Percentiles rank a stretch among this genome's conserved stretches.
phyloP scores from a whole-genome alignment of 495 filamentous ascomycete species.

The Lasiosphaeris hirsuta region DNA sequence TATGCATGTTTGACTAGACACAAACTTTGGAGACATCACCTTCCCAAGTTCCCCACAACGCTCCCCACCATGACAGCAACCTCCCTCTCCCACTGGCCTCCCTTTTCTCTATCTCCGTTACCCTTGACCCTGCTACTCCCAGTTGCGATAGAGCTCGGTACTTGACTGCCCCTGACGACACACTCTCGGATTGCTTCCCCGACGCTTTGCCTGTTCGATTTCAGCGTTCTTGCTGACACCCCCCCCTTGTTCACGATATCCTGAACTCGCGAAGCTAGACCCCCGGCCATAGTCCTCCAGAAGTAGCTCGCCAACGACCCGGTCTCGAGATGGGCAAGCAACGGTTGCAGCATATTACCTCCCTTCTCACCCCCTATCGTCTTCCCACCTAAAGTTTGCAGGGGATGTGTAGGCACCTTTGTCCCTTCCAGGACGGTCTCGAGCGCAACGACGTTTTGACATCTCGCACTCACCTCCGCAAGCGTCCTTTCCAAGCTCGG shows the following conservation, averaged over 20 bases:
- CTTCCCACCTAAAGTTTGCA: constrained; percentile 41
- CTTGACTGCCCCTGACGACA: constrained; percentile 69
- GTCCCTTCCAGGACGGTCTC: constrained; percentile 71
- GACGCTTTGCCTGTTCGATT: constrained; percentile 69
- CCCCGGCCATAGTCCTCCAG: constrained; percentile 81
- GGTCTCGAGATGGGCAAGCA: constrained; percentile 80
- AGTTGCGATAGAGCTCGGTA: constrained; percentile 44
- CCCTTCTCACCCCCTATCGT: not conserved
- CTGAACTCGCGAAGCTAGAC: constrained; percentile 70
- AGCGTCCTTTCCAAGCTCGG: constrained; percentile 81
- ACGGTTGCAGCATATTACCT: constrained; percentile 64
- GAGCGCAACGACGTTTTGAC: constrained; percentile 85
- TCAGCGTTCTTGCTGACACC: constrained; percentile 74
- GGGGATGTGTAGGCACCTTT: constrained; percentile 62
- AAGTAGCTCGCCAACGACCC: constrained; percentile 84
- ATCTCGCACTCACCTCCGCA: constrained; percentile 74
- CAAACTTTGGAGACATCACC: constrained; percentile 22
- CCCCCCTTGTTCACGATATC: constrained; percentile 81
- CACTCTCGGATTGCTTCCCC: constrained; percentile 76
- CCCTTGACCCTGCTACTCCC: constrained; percentile 37
- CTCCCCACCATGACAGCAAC: constrained; percentile 92
- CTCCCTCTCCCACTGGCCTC: constrained; percentile 73
- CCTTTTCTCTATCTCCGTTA: constrained; percentile 40
- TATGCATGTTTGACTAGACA: too few species aligned
- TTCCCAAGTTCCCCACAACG: constrained; percentile 49